Base-by-base conservation (phyloP, 768 basidiomycete species). In the Sporobolomyces roseus region DNA sequence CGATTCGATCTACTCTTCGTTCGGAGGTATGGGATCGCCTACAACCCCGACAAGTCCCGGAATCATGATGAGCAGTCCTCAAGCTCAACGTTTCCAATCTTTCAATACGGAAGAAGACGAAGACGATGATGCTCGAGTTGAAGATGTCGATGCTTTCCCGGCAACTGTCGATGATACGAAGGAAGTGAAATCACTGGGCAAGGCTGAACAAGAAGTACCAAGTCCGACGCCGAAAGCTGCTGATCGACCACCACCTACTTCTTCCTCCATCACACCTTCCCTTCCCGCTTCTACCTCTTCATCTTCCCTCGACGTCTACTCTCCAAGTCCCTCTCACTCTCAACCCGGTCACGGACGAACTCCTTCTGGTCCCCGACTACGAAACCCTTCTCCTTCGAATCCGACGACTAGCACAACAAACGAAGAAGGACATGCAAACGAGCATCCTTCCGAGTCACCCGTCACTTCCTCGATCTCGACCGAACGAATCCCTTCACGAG, bases 1-100 rank as follows among this genome's bases (percentile, higher is more conserved):
- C 51, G 68, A 69, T 46, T 64, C 63, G 63, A 53, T 64, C 51
- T 45, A 35, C 36, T 69, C 68, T 25, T 69, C n/a, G n/a, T n/a
- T n/a, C n/a, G n/a, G n/a, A n/a, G n/a, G n/a, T n/a, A n/a, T 54
- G 13, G 68, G 68, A 4, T 46, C 46, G 32, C 61, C 55, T 7
- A 63, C 55, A 14, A 63, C 67, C 8, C 67, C 67, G 21, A 69
- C 68, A 23, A 54, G 51, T 5, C 68, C 68, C 41, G 63, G 45
- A 25, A 41, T 21, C 19, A 23, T 33, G 36, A 43, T 65, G 49
- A 58, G 56, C 30, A 64, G 63, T 41, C 68, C 68, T 25, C 27
- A 51, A 19, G 23, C 27, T 29, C 25, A 52, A 14, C 19, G 52
- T 14, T 49, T 48, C 46, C 58, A 66, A 51, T 41, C 65, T 23